These are phyloP conservation scores for Pseudogymnoascus sp. DNA, from an alignment of 2,329 filamentous ascomycete species.

Conservation along the genomic window DNA sequence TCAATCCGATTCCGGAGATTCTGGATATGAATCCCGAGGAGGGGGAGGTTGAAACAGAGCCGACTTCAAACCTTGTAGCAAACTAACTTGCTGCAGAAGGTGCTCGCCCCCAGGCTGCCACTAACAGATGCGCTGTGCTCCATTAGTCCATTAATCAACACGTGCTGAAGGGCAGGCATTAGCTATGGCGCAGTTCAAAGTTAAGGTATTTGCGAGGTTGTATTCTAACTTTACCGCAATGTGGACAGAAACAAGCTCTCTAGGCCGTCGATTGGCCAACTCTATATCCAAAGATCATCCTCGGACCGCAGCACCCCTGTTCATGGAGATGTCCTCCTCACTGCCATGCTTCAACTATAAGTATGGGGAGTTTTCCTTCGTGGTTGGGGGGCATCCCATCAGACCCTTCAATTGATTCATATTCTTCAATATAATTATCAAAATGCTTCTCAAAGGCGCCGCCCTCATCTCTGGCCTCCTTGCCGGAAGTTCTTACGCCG, in stretches of 20 bases:
- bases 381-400: not conserved
- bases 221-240: not conserved
- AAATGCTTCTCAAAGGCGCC: not conserved
- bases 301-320: not conserved
- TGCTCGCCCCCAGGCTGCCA: not conserved
- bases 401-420: not conserved
- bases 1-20: not conserved
- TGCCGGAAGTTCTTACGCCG: not conserved
- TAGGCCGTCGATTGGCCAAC: not conserved
- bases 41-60: not conserved
- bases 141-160: slow-evolving; percentile 2
- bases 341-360: not conserved
- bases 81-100: slow-evolving; percentile 5
- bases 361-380: not conserved
- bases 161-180: not conserved
- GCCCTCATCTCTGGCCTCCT: not conserved
- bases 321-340: not conserved
- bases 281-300: not conserved
- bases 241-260: not conserved
- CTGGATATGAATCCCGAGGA: not conserved
- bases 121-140: not conserved
- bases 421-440: slow-evolving; percentile 4
- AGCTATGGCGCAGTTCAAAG: not conserved
- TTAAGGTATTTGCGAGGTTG: not conserved
- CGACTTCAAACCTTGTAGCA: not conserved